These are phyloP conservation scores for Dysphania ambrosioides DNA, from an alignment of 148 eudicot genomes.

Conservation along the genomic window DNA sequence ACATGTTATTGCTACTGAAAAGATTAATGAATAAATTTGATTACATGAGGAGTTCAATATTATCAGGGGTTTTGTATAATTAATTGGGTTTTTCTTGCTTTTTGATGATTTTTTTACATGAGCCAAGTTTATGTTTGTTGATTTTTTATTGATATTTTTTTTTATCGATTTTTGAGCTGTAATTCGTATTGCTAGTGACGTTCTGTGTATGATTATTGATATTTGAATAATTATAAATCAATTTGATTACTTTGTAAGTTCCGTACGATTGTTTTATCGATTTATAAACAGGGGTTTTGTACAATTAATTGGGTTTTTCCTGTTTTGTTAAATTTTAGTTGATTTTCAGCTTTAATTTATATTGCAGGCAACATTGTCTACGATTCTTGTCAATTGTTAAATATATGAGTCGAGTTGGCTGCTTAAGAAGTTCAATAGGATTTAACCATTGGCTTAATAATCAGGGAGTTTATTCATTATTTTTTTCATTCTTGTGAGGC, in stretches of 20 bases:
- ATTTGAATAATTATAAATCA: too few relatives aligned
- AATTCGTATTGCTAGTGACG: too few relatives aligned
- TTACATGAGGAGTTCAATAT: too few relatives aligned
- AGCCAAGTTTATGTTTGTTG: too few relatives aligned
- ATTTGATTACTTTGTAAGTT: too few relatives aligned
- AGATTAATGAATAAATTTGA: too few relatives aligned
- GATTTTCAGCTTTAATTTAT: conserved; percentile 12
- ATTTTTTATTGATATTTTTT: too few relatives aligned
- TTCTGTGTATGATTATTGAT: too few relatives aligned
- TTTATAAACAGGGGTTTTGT: conserved; percentile 17
- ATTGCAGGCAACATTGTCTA: conserved; percentile 32
- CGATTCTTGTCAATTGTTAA: conserved; percentile 6
- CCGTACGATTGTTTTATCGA: background rate
- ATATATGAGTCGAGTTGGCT: conserved; percentile 25
- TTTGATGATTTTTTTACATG: too few relatives aligned
- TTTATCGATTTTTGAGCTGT: too few relatives aligned
- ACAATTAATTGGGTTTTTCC: background rate
- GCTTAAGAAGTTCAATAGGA: conserved; percentile 7
- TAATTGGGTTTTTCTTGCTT: background rate
- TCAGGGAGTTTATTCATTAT: conserved; percentile 14
- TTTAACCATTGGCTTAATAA: conserved; percentile 8
- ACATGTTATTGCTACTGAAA: too few relatives aligned
- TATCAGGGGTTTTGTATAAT: background rate
- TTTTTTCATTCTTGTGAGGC: conserved; percentile 16
- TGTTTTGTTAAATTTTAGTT: conserved; percentile 5